Percentiles rank a stretch among this genome's conserved stretches.
phyloP scores from a whole-genome alignment of 495 filamentous ascomycete genomes.

The Venustampulla echinocandica region DNA sequence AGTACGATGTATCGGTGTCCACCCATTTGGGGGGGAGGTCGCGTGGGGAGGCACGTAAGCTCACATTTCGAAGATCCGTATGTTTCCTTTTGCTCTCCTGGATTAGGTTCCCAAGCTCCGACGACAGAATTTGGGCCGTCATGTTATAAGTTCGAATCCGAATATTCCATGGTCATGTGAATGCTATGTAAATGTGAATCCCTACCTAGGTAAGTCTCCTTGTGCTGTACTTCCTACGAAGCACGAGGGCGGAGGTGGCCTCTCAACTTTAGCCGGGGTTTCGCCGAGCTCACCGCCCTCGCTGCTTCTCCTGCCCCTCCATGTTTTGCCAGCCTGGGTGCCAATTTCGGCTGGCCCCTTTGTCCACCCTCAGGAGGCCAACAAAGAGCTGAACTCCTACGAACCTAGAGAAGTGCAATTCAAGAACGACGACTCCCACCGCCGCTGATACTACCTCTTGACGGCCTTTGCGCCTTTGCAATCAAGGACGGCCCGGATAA shows the following conservation, averaged over 20 bases:
- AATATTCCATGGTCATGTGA: conserved; percentile 17
- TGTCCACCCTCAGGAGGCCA: too few species aligned
- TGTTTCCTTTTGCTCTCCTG: conserved; percentile 94
- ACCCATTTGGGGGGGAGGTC: background rate
- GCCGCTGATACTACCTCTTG: too few species aligned
- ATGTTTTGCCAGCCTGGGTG: too few species aligned
- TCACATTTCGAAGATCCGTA: conserved; percentile 74
- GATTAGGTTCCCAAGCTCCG: conserved; percentile 84
- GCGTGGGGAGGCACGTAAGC: conserved; percentile 16
- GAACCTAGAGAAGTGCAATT: too few species aligned
- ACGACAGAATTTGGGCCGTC: conserved; percentile 84
- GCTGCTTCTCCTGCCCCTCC: background rate
- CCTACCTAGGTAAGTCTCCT: background rate
- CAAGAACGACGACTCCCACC: too few species aligned
- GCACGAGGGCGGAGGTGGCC: conserved; percentile 4
- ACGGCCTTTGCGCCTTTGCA: too few species aligned
- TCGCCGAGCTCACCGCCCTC: too few species aligned
- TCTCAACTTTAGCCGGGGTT: conserved; percentile 14
- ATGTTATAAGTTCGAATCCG: conserved; percentile 46
- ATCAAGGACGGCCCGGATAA: too few species aligned
- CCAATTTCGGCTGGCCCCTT: too few species aligned
- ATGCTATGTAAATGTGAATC: background rate
- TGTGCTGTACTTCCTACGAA: too few species aligned
- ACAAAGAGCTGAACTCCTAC: too few species aligned
- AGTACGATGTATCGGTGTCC: too few species aligned